phyloP scores from a whole-genome alignment of 257 asterid species.

The Solanum sejunctum region DNA sequence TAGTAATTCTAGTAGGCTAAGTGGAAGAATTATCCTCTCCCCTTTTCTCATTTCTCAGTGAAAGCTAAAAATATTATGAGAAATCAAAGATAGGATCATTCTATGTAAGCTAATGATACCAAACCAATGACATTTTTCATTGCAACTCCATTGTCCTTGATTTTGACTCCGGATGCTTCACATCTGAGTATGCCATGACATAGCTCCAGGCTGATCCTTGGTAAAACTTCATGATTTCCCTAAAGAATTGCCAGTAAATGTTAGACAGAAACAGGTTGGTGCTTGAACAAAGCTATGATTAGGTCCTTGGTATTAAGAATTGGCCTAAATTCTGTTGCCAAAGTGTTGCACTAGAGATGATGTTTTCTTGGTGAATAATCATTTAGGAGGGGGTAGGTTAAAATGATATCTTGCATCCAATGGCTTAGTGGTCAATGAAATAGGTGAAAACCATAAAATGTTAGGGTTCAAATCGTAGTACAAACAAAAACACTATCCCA shows the following conservation, averaged over 20 bases:
- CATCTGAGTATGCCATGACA: not conserved
- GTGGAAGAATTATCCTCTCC: not conserved
- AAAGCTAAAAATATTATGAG: not conserved
- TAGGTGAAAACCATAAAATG: not conserved
- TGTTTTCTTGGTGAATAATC: not conserved
- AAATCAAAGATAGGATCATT: not conserved
- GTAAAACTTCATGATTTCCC: not conserved
- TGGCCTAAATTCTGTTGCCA: not conserved
- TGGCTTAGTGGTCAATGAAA: not conserved
- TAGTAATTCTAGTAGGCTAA: not conserved
- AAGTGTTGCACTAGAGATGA: not conserved
- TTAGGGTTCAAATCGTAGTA: not conserved
- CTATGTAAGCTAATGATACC: not conserved
- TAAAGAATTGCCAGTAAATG: not conserved
- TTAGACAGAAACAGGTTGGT: not conserved
- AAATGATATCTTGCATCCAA: not conserved
- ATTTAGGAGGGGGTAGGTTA: not conserved
- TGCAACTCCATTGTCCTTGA: not conserved
- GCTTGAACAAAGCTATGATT: not conserved
- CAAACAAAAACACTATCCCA: not conserved
- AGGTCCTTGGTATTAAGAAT: not conserved
- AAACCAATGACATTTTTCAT: not conserved
- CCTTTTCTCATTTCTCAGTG: not conserved
- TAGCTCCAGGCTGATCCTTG: not conserved
- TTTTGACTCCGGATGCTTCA: not conserved